phyloP scores from a whole-genome alignment of 495 filamentous ascomycete genomes.

The Arthonia radiata region DNA sequence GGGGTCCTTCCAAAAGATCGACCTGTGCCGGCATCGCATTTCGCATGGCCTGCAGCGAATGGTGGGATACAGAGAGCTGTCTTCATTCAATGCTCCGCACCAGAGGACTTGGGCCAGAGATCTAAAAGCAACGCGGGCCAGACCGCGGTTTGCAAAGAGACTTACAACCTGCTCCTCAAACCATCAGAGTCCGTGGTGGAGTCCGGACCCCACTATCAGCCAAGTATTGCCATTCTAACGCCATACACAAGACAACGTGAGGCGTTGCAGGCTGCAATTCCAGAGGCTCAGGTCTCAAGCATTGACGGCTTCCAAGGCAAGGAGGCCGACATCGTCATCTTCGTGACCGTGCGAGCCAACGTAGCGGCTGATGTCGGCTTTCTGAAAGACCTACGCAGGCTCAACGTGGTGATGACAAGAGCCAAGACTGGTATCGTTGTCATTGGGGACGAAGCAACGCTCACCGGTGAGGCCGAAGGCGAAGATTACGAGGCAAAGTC shows the following conservation, averaged over 20 bases:
- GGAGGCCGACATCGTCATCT: slow-evolving; percentile 26
- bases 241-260: slow-evolving; percentile 20
- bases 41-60: slow-evolving; percentile 4
- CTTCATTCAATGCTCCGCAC: slow-evolving; percentile 17
- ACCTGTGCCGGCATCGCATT: slow-evolving; percentile 12
- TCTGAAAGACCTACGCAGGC: slow-evolving; percentile 21
- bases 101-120: slow-evolving; percentile 18
- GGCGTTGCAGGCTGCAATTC: slow-evolving; percentile 11
- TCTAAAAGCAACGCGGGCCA: slow-evolving; percentile 24
- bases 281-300: slow-evolving; percentile 17
- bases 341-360: slow-evolving; percentile 24
- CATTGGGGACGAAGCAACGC: too few species aligned
- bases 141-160: slow-evolving; percentile 11
- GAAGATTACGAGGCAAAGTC: too few species aligned
- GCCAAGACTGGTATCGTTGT: too few species aligned
- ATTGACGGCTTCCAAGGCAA: slow-evolving; percentile 27
- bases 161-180: slow-evolving; percentile 16
- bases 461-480: too few species aligned
- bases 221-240: slow-evolving; percentile 20
- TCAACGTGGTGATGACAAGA: too few species aligned
- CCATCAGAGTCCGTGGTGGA: too few species aligned
- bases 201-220: slow-evolving; percentile 2
- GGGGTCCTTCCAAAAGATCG: slow-evolving; percentile 9
- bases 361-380: slow-evolving; percentile 21
- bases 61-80: slow-evolving; percentile 10